These are phyloP conservation scores for Gyrodon lividus DNA, from an alignment of 768 basidiomycete genomes.

Conservation along the genomic window DNA sequence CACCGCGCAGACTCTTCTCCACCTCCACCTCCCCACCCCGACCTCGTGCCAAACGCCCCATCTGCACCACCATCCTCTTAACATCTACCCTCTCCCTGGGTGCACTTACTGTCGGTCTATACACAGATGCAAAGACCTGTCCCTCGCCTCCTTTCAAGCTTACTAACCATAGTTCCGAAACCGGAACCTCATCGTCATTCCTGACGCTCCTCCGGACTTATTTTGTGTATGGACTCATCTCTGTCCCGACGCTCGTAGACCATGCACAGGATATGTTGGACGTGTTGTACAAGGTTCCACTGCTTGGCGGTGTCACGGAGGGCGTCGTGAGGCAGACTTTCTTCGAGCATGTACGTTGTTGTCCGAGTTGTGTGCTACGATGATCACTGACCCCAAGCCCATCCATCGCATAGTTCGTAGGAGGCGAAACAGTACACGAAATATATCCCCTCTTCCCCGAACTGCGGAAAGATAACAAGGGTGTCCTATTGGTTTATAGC, in stretches of 20 bases:
- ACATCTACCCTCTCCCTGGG: constrained; percentile 19
- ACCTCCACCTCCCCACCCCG: neutral
- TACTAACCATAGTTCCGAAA: neutral
- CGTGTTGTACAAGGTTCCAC: constrained; percentile 47
- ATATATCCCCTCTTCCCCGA: constrained; percentile 61
- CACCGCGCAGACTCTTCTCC: constrained; percentile 8
- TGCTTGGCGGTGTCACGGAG: constrained; percentile 62
- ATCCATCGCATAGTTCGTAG: constrained; percentile 82
- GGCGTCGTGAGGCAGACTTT: constrained; percentile 75
- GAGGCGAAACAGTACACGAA: constrained; percentile 76
- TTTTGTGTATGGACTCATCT: constrained; percentile 78
- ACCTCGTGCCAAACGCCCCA: constrained; percentile 1
- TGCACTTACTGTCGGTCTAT: constrained; percentile 15
- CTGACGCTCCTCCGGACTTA: constrained; percentile 64
- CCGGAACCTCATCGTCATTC: neutral
- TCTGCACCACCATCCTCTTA: constrained; percentile 16
- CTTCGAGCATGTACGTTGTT: constrained; percentile 66
- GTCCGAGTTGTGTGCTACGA: too few species aligned
- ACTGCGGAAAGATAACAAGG: constrained; percentile 69
- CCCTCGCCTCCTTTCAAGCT: constrained; percentile 20
- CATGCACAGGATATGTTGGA: constrained; percentile 65
- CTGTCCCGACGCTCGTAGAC: constrained; percentile 75
- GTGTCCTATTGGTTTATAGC: constrained; percentile 77
- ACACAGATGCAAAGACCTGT: constrained; percentile 27
- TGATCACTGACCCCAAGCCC: too few species aligned